Conservation (phyloP, 305 asterid species). For the Andrographis paniculata region DNA sequence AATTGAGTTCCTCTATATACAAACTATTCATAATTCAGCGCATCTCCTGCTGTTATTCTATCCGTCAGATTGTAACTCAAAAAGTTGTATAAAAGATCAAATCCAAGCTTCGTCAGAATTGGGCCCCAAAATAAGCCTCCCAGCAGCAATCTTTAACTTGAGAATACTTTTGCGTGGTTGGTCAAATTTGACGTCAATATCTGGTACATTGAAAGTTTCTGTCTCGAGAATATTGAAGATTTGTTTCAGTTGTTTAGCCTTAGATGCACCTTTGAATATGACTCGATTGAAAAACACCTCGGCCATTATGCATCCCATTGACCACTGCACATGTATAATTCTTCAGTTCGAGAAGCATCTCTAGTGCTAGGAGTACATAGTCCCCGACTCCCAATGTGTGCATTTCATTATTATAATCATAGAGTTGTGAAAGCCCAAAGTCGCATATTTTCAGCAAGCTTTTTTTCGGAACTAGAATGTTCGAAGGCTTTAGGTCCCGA, state of each 20-base stretch:
- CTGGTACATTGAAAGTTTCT: no score
- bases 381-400: background rate
- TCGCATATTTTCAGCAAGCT: constrained; percentile 5
- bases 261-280: background rate
- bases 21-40: background rate
- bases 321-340: constrained; percentile 12
- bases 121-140: no score
- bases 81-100: no score
- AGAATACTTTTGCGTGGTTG: no score
- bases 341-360: background rate
- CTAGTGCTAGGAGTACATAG: constrained; percentile 7
- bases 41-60: background rate
- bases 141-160: no score
- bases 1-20: no score
- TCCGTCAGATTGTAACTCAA: no score
- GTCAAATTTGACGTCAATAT: no score
- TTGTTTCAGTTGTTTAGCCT: background rate
- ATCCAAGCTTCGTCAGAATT: no score
- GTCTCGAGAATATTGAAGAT: constrained; percentile 6
- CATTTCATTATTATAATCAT: background rate
- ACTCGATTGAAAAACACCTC: background rate
- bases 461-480: background rate
- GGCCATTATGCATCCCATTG: constrained; percentile 19
- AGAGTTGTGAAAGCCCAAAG: background rate
- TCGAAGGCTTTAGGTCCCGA: background rate